Evolutionary conservation across 768 basidiomycete species (phyloP).

Genomic region (Suillus fuscotomentosus): DNA sequence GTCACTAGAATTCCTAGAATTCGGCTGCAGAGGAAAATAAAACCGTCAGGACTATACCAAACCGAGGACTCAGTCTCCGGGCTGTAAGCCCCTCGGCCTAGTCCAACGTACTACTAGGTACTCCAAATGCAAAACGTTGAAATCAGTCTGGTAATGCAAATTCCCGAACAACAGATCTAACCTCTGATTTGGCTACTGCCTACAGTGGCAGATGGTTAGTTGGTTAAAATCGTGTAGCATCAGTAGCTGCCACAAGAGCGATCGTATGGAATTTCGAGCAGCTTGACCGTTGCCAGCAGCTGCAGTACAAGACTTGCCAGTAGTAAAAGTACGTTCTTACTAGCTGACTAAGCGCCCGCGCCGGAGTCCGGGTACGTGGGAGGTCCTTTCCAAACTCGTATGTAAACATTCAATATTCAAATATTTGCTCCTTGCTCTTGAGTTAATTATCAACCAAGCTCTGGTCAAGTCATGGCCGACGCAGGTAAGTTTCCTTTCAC

Average conservation of each 20-base stretch:
- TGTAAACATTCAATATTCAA: background rate
- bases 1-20: background rate
- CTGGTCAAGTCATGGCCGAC: slow-evolving; percentile 48
- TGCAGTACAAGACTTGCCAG: background rate
- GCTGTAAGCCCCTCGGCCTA: no score
- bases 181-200: background rate
- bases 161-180: background rate
- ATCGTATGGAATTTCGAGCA: background rate
- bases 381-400: background rate
- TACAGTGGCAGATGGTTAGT: no score
- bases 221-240: background rate
- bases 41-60: background rate
- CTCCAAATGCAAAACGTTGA: background rate
- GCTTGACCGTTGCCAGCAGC: background rate
- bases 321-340: no score
- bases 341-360: background rate
- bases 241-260: background rate
- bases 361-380: background rate
- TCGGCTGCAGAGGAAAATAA: background rate
- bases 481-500: slow-evolving; percentile 44
- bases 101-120: background rate
- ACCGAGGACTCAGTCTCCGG: no score
- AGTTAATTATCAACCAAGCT: slow-evolving; percentile 1
- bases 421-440: background rate
- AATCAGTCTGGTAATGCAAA: background rate